Evolutionary conservation across 768 basidiomycete species (phyloP).

Genomic region (Hebeloma cylindrosporum): DNA sequence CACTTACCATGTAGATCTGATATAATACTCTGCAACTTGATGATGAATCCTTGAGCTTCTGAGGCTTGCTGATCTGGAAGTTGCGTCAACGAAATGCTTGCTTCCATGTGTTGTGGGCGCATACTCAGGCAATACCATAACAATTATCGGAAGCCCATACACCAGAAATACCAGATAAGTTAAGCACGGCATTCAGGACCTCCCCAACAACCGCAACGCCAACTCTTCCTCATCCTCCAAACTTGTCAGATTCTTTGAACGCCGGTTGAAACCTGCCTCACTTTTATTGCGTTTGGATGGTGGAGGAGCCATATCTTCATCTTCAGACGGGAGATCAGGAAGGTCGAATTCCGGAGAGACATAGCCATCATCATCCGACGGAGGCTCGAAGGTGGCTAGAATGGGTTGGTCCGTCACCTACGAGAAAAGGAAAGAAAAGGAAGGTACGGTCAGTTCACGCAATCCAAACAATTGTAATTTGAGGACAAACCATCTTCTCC

Average conservation of each 20-base stretch:
- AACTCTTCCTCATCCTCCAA: slow-evolving; percentile 49
- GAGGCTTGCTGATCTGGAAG: too few relatives aligned
- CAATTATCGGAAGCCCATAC: too few relatives aligned
- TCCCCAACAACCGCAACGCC: slow-evolving; percentile 55
- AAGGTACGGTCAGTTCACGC: neutral
- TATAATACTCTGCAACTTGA: too few relatives aligned
- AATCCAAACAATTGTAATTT: slow-evolving; percentile 3
- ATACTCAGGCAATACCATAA: too few relatives aligned
- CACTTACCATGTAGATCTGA: too few relatives aligned
- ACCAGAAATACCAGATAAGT: too few relatives aligned
- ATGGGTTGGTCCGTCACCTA: slow-evolving; percentile 33
- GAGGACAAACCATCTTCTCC: slow-evolving; percentile 46
- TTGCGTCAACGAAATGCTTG: too few relatives aligned
- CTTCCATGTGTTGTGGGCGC: too few relatives aligned
- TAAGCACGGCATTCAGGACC: too few relatives aligned
- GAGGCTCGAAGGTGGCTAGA: slow-evolving; percentile 31
- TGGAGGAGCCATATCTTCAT: slow-evolving; percentile 35
- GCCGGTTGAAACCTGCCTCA: slow-evolving; percentile 14
- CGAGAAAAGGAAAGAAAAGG: slow-evolving; percentile 14
- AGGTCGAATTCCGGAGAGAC: slow-evolving; percentile 71
- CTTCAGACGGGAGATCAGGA: slow-evolving; percentile 30
- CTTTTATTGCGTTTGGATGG: slow-evolving; percentile 28
- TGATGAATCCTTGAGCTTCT: too few relatives aligned
- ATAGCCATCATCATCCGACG: slow-evolving; percentile 59
- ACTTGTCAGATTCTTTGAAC: slow-evolving; percentile 9